A percentile compares a stretch with the other conserved stretches of the same genome.
Conservation (phyloP, 2,329 filamentous ascomycete genomes). For the Fusarium haematococcum region DNA sequence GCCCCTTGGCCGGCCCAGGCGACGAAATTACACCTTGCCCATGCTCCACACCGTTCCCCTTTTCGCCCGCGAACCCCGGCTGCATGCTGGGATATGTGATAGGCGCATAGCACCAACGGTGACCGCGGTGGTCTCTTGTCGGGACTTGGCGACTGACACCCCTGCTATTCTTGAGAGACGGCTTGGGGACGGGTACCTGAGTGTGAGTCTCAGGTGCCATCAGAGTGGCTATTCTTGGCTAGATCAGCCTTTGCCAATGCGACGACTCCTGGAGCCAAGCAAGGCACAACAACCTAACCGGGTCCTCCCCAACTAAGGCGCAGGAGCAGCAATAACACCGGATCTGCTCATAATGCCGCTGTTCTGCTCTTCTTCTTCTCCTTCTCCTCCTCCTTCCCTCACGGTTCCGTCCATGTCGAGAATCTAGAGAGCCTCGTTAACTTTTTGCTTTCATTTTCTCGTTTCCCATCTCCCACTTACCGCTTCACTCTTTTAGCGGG, state of each 20-base stretch:
- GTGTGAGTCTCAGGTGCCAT: conserved; percentile 36
- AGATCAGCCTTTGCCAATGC: conserved; percentile 33
- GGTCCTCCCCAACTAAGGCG: conserved; percentile 11
- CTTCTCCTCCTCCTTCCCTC: conserved; percentile 49
- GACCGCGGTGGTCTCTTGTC: conserved; percentile 40
- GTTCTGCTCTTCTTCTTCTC: conserved; percentile 42
- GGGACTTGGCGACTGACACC: conserved; percentile 30
- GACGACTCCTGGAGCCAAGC: conserved; percentile 29
- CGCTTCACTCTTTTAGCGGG: conserved; percentile 93
- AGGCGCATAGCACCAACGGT: conserved; percentile 42
- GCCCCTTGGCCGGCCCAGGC: conserved; percentile 31
- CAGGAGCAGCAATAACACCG: conserved; percentile 53
- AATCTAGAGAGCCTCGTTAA: conserved; percentile 61
- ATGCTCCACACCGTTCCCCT: conserved; percentile 45
- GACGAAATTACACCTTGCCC: conserved; percentile 43
- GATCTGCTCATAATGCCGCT: conserved; percentile 48
- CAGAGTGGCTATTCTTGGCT: conserved; percentile 34
- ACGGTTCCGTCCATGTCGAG: conserved; percentile 61
- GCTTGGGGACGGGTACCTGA: conserved; percentile 34
- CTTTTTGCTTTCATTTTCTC: conserved; percentile 63
- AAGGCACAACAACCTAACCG: conserved; percentile 29
- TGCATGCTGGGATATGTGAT: conserved; percentile 33
- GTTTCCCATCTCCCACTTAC: conserved; percentile 62
- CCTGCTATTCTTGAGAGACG: conserved; percentile 36
- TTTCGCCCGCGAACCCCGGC: conserved; percentile 32